These are phyloP conservation scores for Vigna unguiculata DNA, from an alignment of 306 rosid species.

Conservation along the genomic window DNA sequence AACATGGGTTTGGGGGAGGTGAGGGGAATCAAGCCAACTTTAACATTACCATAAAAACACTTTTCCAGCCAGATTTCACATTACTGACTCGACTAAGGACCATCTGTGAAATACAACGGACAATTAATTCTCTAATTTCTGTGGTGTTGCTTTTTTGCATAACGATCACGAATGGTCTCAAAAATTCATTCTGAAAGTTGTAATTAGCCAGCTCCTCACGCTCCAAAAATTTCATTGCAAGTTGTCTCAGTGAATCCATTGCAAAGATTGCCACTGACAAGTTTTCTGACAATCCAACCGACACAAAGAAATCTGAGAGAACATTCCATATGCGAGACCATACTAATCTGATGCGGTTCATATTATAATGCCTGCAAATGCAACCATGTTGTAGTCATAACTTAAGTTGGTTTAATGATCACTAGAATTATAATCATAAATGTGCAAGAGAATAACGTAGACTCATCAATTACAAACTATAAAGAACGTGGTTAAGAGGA, in stretches of 20 bases:
- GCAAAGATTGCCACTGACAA: slow-evolving; percentile 98
- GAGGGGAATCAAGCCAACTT: slow-evolving; percentile 2
- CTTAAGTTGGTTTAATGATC: slow-evolving; percentile 25
- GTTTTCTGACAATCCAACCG: slow-evolving; percentile 95
- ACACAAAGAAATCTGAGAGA: slow-evolving; percentile 97
- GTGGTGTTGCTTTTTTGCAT: slow-evolving; percentile 91
- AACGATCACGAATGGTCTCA: slow-evolving; percentile 96
- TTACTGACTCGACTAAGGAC: slow-evolving; percentile 96
- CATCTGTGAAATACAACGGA: slow-evolving; percentile 99
- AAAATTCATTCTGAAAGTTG: slow-evolving; percentile 97
- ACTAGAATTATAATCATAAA: slow-evolving; percentile 30
- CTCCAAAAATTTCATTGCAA: slow-evolving; percentile 97
- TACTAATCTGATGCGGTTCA: slow-evolving; percentile 97
- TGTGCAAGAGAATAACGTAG: slow-evolving; percentile 22
- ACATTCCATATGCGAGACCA: slow-evolving; percentile 99
- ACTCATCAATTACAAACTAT: slow-evolving; percentile 21
- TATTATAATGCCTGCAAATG: slow-evolving; percentile 96
- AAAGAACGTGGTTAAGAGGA: slow-evolving; percentile 21
- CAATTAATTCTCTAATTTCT: slow-evolving; percentile 94
- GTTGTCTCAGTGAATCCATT: slow-evolving; percentile 98
- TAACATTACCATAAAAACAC: slow-evolving; percentile 90
- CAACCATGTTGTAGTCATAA: slow-evolving; percentile 45
- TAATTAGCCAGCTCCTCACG: slow-evolving; percentile 99
- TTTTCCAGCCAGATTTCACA: slow-evolving; percentile 99
- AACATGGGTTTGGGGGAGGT: background rate